Base-by-base conservation (phyloP, 306 rosid species). In the Cucurbita argyrosperma region DNA sequence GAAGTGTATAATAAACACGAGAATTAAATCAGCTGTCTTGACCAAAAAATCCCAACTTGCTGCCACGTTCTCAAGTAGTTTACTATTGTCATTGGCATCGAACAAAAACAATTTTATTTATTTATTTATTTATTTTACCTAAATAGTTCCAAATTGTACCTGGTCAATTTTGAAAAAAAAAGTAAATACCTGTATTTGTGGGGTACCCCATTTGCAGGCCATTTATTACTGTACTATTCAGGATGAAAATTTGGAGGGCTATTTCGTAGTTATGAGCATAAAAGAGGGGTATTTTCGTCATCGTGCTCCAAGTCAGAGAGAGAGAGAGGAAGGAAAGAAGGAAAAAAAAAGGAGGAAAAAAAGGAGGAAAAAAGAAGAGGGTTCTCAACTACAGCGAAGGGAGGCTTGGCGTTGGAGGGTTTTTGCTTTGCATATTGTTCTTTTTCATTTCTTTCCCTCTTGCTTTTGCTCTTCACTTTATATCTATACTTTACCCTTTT, bases 401-500 rank as follows among this genome's bases (percentile, higher is more conserved):
- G 76, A 69, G 79, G 39, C 72, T 52, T 78, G 62, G 80, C 61
- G 59, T 73, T 57, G 76, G 83, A 74, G 82, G 69, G 76, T 21
- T 71, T 40, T n/a, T 66, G 79, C 85, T 78, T 82, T 80, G 88
- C 88, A 80, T 76, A 77, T 79, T 78, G 77, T 81, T 81, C 80
- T 39, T 39, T 76, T 74, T 45, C 43, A 73, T 46, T 71, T 76
- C 72, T 69, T 45, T 47, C 45, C 79, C 64, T 15, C 60, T 69
- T 72, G 58, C 85, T 85, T 85, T 86, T 69, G 5, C 23, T 79
- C 21, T 65, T 75, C 81, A 67, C 91, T 93, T 87, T 85, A 82
- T 86, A 80, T 79, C 86, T 81, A 6, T 52, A 18, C 89, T 90
- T 83, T 87, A 62, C 89, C 89, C 83, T 82, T 74, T 56, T 77